Evolutionary conservation across 495 filamentous ascomycete species (phyloP), one percentile per base, ranked within the genome.

Genomic region (Oidiodendron maius): DNA sequence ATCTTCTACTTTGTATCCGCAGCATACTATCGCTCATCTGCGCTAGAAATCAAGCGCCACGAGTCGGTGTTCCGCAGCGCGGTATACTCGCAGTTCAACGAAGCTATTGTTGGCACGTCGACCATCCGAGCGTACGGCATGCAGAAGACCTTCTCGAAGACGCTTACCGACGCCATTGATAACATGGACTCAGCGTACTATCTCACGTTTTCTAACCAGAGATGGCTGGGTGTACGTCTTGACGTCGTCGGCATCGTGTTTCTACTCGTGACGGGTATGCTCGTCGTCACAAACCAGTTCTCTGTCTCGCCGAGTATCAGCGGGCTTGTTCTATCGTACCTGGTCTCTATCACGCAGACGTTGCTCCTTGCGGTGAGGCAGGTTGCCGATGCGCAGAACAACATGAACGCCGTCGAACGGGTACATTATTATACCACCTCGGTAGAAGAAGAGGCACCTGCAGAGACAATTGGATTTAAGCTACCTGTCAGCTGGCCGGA

Each of bases 151-250:
- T 96, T 96, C 65, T 70, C 78, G 9, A 44, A 49, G 13, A 78
- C 77, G 28, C 71, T 96, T 30, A 71, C 75, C 42, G 61, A 72
- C 5, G 68, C 87, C 0, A 84, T 96, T 54, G 86, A 96, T 57
- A 72, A 82, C 38, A 95, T 96, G 89, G 80, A 96, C 63, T 75
- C 83, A 12, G 91, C 91, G n/a, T 96, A 95, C 61, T 96, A 84
- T 65, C 67, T 96, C 12, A 96, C 91, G 2, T 96, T 89, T 56
- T 82, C 86, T 5, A 95, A 95, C 55, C 91, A 96, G 61, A 72
- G 91, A 38, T 96, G 91, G 91, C 74, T 96, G 18, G 83, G 79
- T 17, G 67, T 89, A 3, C 82, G 91, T 4, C 75, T 96, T 1
- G 91, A 96, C 59, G 70, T 75, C 20, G 86, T 96, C 32, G 84